phyloP scores from a whole-genome alignment of 257 asterid species.

The Fraxinus americana region DNA sequence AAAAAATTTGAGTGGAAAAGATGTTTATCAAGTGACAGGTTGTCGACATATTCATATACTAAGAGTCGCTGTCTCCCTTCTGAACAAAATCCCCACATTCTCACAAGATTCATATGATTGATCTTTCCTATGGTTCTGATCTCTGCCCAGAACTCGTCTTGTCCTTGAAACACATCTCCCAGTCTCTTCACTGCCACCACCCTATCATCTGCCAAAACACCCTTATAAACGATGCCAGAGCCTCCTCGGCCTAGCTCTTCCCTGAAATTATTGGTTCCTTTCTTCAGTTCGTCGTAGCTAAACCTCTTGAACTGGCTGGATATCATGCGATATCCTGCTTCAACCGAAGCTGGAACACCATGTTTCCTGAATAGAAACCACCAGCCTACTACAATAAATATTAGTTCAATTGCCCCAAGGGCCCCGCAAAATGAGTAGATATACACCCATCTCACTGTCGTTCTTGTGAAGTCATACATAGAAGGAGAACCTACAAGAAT shows the following conservation, averaged over 20 bases:
- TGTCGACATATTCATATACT: conserved; percentile 12
- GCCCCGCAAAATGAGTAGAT: background rate
- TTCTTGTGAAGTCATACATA: background rate
- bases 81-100: conserved; percentile 26
- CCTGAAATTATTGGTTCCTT: conserved; percentile 26
- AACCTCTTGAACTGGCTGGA: conserved; percentile 20
- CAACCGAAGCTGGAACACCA: background rate
- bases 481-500: background rate
- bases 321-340: conserved; percentile 9
- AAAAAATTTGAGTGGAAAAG: background rate
- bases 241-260: conserved; percentile 27
- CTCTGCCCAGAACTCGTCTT: conserved; percentile 9
- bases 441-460: conserved; percentile 3
- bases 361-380: conserved; percentile 17
- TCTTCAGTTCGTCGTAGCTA: conserved; percentile 9
- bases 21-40: conserved; percentile 14
- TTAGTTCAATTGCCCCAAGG: conserved; percentile 12
- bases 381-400: conserved; percentile 10
- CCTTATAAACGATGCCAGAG: conserved; percentile 19
- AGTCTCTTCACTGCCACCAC: conserved; percentile 24
- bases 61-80: conserved; percentile 18
- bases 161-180: conserved; percentile 16
- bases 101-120: conserved; percentile 21
- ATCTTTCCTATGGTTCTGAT: conserved; percentile 18
- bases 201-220: conserved; percentile 15